These are phyloP conservation scores for Lodderomyces orthopsilosis DNA, from an alignment of 1,139 yeast genomes.

Conservation along the genomic window DNA sequence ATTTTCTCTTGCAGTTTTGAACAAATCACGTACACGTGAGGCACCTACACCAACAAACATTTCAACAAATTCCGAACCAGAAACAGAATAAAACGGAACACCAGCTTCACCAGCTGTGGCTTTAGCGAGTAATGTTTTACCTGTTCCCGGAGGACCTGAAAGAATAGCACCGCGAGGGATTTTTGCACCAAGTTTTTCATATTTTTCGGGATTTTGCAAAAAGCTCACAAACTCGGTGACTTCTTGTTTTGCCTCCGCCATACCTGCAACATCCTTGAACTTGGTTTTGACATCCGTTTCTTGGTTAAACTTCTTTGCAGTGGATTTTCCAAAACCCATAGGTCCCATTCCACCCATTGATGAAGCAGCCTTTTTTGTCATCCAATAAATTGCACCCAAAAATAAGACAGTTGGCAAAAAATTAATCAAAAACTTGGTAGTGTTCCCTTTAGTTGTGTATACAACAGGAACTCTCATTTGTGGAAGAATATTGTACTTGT, in stretches of 20 bases:
- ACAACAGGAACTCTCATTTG: conserved; percentile 79
- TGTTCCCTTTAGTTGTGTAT: conserved; percentile 66
- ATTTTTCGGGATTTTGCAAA: conserved; percentile 82
- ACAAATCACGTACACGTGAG: conserved; percentile 91
- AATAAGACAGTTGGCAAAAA: conserved; percentile 78
- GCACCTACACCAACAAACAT: conserved; percentile 99
- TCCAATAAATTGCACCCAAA: conserved; percentile 81
- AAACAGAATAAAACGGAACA: conserved; percentile 90
- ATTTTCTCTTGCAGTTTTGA: conserved; percentile 85
- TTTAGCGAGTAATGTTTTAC: conserved; percentile 94
- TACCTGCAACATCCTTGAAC: conserved; percentile 95
- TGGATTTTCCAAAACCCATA: conserved; percentile 78
- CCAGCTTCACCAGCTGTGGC: conserved; percentile 99
- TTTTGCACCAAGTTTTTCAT: conserved; percentile 90
- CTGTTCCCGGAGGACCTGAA: conserved; percentile 99
- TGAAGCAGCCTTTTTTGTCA: conserved; percentile 50
- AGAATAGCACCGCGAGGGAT: conserved; percentile 97
- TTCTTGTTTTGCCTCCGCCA: conserved; percentile 96
- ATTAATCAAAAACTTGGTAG: conserved; percentile 62
- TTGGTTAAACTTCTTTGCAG: conserved; percentile 88
- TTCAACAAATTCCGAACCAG: conserved; percentile 98
- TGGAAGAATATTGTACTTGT: conserved; percentile 59
- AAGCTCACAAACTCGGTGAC: conserved; percentile 96
- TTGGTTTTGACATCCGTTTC: conserved; percentile 86
- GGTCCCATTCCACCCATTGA: conserved; percentile 63